Conservation (phyloP, 306 rosid species). For the Trichosanthes truncata region DNA sequence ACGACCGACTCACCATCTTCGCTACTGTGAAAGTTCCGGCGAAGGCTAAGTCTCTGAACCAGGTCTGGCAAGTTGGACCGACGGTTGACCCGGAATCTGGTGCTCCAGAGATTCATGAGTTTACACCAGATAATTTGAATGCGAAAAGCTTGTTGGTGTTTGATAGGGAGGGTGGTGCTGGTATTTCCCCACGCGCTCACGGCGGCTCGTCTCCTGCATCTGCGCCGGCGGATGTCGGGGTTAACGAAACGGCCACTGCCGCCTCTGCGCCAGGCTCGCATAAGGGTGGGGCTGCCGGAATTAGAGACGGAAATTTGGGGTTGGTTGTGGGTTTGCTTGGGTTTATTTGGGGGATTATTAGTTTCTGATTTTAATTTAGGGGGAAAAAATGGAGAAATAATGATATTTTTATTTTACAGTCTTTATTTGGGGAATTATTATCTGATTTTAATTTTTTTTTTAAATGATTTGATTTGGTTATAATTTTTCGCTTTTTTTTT, state of each 20-base stretch:
- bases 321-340: neutral
- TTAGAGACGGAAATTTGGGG: neutral
- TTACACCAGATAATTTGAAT: neutral
- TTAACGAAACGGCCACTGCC: neutral
- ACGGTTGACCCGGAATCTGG: neutral
- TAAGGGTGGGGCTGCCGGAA: neutral
- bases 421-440: neutral
- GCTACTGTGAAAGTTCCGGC: constrained; percentile 43
- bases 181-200: neutral
- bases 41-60: constrained; percentile 19
- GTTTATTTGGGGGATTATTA: neutral
- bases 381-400: too few species aligned
- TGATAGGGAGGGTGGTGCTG: neutral
- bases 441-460: neutral
- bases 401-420: neutral
- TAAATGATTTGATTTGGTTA: neutral
- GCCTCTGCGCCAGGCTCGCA: neutral
- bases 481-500: too few species aligned
- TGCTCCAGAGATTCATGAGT: neutral
- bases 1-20: constrained; percentile 17
- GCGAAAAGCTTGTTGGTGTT: constrained; percentile 5
- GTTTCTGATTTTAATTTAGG: neutral
- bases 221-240: neutral
- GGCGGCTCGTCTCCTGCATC: neutral
- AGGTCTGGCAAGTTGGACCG: constrained; percentile 72